These are phyloP conservation scores for Coprinellus micaceus DNA, from an alignment of 768 basidiomycete genomes.

Conservation along the genomic window DNA sequence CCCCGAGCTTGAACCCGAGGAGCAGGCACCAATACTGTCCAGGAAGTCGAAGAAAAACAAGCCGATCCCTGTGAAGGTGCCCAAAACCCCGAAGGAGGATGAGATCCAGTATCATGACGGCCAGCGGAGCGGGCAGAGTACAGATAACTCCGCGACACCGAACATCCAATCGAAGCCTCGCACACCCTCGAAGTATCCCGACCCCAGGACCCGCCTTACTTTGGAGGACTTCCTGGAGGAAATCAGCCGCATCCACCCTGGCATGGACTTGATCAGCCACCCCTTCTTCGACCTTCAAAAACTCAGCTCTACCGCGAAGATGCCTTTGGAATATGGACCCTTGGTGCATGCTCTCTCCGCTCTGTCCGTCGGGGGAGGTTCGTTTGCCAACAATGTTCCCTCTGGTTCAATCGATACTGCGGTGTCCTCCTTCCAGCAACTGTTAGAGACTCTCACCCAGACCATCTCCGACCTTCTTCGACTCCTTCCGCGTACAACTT, in stretches of 20 bases:
- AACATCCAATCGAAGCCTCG: conserved; percentile 49
- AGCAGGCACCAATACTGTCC: conserved; percentile 72
- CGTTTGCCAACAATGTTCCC: conserved; percentile 79
- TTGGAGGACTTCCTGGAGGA: conserved; percentile 66
- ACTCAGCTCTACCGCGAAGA: conserved; percentile 71
- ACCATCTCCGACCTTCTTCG: conserved; percentile 85
- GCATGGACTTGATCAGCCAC: conserved; percentile 63
- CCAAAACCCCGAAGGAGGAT: conserved; percentile 58
- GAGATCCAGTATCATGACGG: conserved; percentile 38
- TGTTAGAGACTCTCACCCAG: conserved; percentile 84
- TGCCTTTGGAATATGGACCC: conserved; percentile 82
- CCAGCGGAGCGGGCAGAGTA: conserved; percentile 44
- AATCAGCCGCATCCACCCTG: conserved; percentile 56
- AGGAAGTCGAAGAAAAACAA: conserved; percentile 84
- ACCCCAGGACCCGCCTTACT: conserved; percentile 37
- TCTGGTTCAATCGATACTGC: conserved; percentile 89
- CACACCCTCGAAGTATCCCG: conserved; percentile 42
- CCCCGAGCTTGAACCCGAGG: conserved; percentile 27
- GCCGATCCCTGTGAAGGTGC: conserved; percentile 46
- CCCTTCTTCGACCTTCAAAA: conserved; percentile 72
- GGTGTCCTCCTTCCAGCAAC: conserved; percentile 84
- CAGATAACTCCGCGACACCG: conserved; percentile 38
- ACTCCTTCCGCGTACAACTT: conserved; percentile 81
- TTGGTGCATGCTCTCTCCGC: conserved; percentile 84
- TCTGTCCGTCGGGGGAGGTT: conserved; percentile 79